A percentile compares a stretch with the other conserved stretches of the same genome.
Conservation (phyloP, 257 asterid species). For the Solanum pennellii region DNA sequence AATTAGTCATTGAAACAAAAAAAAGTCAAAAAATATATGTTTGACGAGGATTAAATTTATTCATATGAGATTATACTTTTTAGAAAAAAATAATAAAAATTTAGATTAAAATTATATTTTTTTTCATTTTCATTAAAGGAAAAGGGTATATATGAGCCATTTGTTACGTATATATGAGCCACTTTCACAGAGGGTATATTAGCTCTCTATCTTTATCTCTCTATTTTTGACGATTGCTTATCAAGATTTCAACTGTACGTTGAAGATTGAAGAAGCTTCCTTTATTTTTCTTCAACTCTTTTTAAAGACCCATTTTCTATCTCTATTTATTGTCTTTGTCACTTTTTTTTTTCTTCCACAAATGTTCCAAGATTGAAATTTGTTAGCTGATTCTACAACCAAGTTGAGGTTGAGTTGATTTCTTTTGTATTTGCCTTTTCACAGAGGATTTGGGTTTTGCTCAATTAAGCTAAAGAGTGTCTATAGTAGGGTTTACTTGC, state of each 20-base stretch:
- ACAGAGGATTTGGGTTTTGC: not conserved
- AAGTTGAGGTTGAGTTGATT: not conserved
- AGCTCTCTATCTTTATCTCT: not conserved
- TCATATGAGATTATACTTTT: too few relatives aligned
- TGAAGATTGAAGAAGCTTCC: constrained; percentile 10
- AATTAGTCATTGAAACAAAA: too few relatives aligned
- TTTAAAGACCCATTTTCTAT: constrained; percentile 9
- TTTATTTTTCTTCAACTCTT: not conserved
- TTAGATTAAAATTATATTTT: too few relatives aligned
- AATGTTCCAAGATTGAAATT: constrained; percentile 1
- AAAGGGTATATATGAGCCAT: too few relatives aligned
- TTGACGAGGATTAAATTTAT: too few relatives aligned
- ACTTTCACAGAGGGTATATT: too few relatives aligned
- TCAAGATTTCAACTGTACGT: constrained; percentile 36
- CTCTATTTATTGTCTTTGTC: not conserved
- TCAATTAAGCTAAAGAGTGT: not conserved
- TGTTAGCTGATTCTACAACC: not conserved
- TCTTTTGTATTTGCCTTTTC: not conserved
- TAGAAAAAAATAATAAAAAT: too few relatives aligned
- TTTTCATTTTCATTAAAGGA: too few relatives aligned
- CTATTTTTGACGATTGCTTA: not conserved
- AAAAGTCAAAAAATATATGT: too few relatives aligned
- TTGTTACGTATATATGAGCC: too few relatives aligned
- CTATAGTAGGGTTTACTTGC: constrained; percentile 4
- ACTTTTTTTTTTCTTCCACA: not conserved